These are phyloP conservation scores for Chaetomium cochliodes DNA, from an alignment of 495 filamentous ascomycete species.

Conservation along the genomic window DNA sequence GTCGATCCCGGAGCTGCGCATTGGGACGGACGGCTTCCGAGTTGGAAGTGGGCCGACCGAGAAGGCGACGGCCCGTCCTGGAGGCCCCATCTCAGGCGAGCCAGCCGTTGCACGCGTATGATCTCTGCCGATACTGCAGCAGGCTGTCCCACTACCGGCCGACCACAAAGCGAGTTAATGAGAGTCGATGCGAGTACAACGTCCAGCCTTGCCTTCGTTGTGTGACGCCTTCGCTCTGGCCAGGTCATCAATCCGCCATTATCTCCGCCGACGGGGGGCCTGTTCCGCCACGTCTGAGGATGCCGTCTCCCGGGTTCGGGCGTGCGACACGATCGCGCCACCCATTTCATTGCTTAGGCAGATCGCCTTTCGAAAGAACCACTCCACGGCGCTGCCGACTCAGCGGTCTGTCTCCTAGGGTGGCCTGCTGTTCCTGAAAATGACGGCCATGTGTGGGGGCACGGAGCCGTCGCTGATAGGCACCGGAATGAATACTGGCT, in stretches of 20 bases:
- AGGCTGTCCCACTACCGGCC: conserved; percentile 20
- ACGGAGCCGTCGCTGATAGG: background rate
- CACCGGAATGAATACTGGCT: background rate
- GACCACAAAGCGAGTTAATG: conserved; percentile 20
- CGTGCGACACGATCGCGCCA: conserved; percentile 28
- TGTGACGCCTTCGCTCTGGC: conserved; percentile 20
- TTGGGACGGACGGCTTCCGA: background rate
- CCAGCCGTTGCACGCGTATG: conserved; percentile 20
- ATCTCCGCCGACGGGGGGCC: conserved; percentile 22
- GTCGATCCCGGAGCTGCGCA: background rate
- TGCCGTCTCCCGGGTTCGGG: conserved; percentile 24
- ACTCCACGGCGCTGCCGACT: conserved; percentile 15
- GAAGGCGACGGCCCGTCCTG: conserved; percentile 19
- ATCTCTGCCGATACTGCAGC: conserved; percentile 21
- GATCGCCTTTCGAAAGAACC: conserved; percentile 18
- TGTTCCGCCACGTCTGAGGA: conserved; percentile 17
- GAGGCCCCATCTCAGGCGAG: conserved; percentile 15
- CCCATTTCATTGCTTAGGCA: conserved; percentile 19
- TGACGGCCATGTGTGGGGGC: background rate
- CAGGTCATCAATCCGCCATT: conserved; percentile 26
- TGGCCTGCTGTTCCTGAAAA: background rate
- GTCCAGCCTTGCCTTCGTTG: conserved; percentile 16
- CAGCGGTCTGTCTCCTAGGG: background rate
- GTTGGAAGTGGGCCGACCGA: conserved; percentile 11
- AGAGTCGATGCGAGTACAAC: conserved; percentile 15